Conservation (phyloP, 1,284 basidiomycete species). For the Xanthoconium separans region DNA sequence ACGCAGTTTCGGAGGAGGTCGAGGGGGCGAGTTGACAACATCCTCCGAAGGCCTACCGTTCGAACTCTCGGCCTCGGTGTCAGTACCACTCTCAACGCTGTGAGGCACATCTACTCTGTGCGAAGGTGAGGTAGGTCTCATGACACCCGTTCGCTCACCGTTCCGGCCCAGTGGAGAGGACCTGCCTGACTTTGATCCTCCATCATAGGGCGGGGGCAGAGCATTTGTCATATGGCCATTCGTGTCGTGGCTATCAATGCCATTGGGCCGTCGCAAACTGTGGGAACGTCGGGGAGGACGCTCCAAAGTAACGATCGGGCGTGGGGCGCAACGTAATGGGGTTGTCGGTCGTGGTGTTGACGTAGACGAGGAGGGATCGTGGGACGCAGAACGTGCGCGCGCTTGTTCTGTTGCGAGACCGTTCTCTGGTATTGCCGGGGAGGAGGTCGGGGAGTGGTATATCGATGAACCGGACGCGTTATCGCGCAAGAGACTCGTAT, state of each 20-base stretch:
- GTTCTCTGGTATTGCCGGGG: slow-evolving; percentile 27
- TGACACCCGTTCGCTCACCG: slow-evolving; percentile 33
- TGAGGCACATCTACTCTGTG: slow-evolving; percentile 67
- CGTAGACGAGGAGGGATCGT: slow-evolving; percentile 16
- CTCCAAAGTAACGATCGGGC: slow-evolving; percentile 24
- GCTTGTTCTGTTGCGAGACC: slow-evolving; percentile 18
- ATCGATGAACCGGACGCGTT: slow-evolving; percentile 29
- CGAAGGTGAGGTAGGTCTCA: slow-evolving; percentile 53
- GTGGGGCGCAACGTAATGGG: slow-evolving; percentile 19
- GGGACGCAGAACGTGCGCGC: slow-evolving; percentile 25
- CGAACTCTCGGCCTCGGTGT: slow-evolving; percentile 59
- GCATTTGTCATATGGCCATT: slow-evolving; percentile 12
- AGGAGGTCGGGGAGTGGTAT: slow-evolving; percentile 33
- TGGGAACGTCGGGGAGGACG: slow-evolving; percentile 28
- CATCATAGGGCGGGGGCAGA: slow-evolving; percentile 20
- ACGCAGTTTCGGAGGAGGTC: slow-evolving; percentile 49
- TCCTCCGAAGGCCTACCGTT: slow-evolving; percentile 35
- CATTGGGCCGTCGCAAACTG: slow-evolving; percentile 16
- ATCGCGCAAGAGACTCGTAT: slow-evolving; percentile 26
- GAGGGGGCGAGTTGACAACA: slow-evolving; percentile 40
- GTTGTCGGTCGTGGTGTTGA: slow-evolving; percentile 11
- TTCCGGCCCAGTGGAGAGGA: slow-evolving; percentile 21
- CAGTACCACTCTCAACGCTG: slow-evolving; percentile 70
- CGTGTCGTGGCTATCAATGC: neutral
- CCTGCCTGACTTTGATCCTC: slow-evolving; percentile 13